These are phyloP conservation scores for Clitoria ternatea DNA, from an alignment of 306 rosid genomes.

Conservation along the genomic window DNA sequence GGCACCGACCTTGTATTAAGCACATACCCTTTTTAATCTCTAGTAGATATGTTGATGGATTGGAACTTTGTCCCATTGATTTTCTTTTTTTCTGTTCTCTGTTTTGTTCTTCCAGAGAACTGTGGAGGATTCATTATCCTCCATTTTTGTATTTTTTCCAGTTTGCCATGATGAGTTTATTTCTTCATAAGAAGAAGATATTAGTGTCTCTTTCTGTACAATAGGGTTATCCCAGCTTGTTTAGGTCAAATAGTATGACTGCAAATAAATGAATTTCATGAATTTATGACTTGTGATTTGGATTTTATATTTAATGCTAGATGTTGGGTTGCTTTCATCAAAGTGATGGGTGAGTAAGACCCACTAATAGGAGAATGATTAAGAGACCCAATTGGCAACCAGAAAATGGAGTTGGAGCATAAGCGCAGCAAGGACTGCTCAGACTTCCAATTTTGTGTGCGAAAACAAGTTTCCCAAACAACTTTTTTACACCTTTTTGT, in stretches of 20 bases:
- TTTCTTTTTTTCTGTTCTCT: neutral
- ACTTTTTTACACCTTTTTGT: neutral
- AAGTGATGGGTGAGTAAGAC: neutral
- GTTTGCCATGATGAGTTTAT: neutral
- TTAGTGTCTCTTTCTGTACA: neutral
- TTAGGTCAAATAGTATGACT: neutral
- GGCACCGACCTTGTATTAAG: neutral
- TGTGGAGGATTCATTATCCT: neutral
- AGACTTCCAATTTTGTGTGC: neutral
- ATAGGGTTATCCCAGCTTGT: neutral
- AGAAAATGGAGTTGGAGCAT: conserved; percentile 1
- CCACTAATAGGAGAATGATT: neutral
- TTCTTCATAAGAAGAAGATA: neutral
- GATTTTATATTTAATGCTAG: neutral
- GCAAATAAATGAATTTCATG: neutral
- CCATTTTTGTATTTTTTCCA: neutral
- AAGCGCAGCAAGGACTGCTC: neutral
- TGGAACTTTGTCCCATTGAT: neutral
- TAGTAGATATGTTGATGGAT: neutral
- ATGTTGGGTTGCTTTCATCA: neutral
- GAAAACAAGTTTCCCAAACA: conserved; percentile 6
- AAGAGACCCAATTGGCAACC: neutral
- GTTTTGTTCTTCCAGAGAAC: neutral
- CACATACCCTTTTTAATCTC: neutral
- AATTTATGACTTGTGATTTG: neutral